Percentiles rank a stretch among this genome's conserved stretches.
Evolutionary conservation across 2,329 filamentous ascomycete species (phyloP).

Genomic region (Botrytis sinoallii): DNA sequence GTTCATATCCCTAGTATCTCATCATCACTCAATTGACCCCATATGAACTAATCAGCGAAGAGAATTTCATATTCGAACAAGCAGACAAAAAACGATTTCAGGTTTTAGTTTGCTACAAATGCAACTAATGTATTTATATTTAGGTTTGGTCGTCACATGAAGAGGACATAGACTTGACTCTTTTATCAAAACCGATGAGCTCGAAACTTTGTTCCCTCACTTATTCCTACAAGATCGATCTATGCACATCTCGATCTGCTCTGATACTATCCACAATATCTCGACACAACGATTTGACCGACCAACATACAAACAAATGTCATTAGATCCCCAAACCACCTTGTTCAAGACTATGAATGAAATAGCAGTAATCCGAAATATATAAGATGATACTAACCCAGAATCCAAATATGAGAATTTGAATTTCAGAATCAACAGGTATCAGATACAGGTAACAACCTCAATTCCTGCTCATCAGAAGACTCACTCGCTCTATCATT

Average conservation of each 20-base stretch:
- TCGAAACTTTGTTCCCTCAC: too few relatives aligned
- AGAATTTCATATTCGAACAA: background rate
- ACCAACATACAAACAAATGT: background rate
- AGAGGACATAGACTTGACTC: background rate
- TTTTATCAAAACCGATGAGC: too few relatives aligned
- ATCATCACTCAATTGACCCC: background rate
- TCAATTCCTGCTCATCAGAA: too few relatives aligned
- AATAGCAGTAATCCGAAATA: background rate
- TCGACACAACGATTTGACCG: background rate
- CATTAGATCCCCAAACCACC: too few relatives aligned
- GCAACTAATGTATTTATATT: background rate
- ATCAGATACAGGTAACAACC: accelerated
- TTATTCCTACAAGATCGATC: background rate
- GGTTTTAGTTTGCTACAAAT: background rate
- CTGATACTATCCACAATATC: background rate
- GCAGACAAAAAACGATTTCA: background rate
- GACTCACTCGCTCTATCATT: too few relatives aligned
- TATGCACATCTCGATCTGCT: background rate
- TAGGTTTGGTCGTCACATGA: too few relatives aligned
- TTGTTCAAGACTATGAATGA: too few relatives aligned
- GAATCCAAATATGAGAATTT: background rate
- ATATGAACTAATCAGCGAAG: background rate
- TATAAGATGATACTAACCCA: background rate
- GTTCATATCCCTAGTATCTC: background rate
- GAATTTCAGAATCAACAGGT: too few relatives aligned